Base-by-base conservation (phyloP, 2,329 filamentous ascomycete genomes). In the Colletotrichum lentis region DNA sequence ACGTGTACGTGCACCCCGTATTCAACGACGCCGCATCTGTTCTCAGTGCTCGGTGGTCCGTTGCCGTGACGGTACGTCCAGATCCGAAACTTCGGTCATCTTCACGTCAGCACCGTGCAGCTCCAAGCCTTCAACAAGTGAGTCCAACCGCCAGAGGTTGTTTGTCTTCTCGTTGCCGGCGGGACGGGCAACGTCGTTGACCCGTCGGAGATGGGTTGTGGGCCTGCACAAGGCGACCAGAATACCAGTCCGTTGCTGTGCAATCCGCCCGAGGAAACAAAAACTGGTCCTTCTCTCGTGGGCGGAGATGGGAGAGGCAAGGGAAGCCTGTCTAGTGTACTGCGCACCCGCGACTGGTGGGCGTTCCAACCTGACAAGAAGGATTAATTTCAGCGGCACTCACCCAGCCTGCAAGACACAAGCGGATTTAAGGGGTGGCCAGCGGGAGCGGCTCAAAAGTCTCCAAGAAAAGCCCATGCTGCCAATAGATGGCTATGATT, bases 81-180 rank as follows among this genome's bases (percentile, higher is more conserved):
- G 58, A 54, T 50, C 49, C 22, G n/a, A 62, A 62, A 62, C 63
- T 24, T 50, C 39, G 57, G 63, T 43, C 58, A 62, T 41, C 63
- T 55, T 65, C 57, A 47, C 18, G 46, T 46, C 44, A 20, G 16
- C 8, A 37, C 55, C 62, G 27, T 27, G 20, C 31, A 41, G n/a
- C 52, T 61, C 62, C 43, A 18, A 39, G 56, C 49, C 31, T 41
- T 24, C 41, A 14, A 35, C 20, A 49, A 5, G 57, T n/a, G 14
- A 20, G 37, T 56, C 52, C 37, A 50, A 63, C 43, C 59, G 52
- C 43, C 22, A 55, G 31, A 35, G 31, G 8, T 49, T 65, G 49
- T 60, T 60, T 61, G 41, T 56, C 27, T 20, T 14, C 24, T 49
- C 27, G 31, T 54, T 53, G 47, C 47, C n/a, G 39, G 20, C 50